phyloP scores from a whole-genome alignment of 2,329 filamentous ascomycete genomes.

The Exserohilum turcica region DNA sequence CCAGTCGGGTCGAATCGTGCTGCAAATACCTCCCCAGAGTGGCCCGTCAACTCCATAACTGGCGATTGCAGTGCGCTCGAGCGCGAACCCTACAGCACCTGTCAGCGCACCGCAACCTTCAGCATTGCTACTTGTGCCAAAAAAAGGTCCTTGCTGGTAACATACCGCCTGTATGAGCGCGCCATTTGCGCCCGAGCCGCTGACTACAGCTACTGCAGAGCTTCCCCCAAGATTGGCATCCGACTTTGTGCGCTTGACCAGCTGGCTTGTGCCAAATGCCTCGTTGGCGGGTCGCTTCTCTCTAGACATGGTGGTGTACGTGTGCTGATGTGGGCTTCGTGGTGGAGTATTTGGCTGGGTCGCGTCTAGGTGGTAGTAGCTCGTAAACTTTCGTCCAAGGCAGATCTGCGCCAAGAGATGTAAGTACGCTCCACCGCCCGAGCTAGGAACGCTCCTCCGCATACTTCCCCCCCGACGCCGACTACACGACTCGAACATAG shows the following conservation, averaged over 20 bases:
- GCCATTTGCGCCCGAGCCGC: conserved; percentile 62
- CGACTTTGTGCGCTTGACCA: conserved; percentile 88
- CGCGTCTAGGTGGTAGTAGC: conserved; percentile 11
- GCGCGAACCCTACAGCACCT: conserved; percentile 66
- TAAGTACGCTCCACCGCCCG: conserved; percentile 15
- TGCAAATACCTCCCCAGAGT: conserved; percentile 83
- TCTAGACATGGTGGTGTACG: conserved; percentile 69
- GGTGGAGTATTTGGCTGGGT: neutral
- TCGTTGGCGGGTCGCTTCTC: conserved; percentile 92
- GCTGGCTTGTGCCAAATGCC: conserved; percentile 77
- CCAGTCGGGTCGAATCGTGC: conserved; percentile 89
- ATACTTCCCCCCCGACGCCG: conserved; percentile 16
- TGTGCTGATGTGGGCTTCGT: neutral
- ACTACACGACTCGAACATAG: conserved; percentile 23
- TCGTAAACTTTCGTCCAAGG: conserved; percentile 27
- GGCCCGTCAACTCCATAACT: conserved; percentile 87
- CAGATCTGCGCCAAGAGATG: conserved; percentile 19
- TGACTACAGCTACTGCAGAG: conserved; percentile 63
- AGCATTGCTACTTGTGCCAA: conserved; percentile 30
- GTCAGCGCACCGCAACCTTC: conserved; percentile 39
- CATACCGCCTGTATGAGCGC: conserved; percentile 70
- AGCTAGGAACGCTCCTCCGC: conserved; percentile 18
- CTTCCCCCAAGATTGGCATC: conserved; percentile 60
- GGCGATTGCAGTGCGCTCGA: conserved; percentile 86
- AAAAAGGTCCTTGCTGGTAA: conserved; percentile 51